Evolutionary conservation across 495 filamentous ascomycete species (phyloP), one percentile per base, ranked within the genome.

Genomic region (Talaromyces wortmannii): DNA sequence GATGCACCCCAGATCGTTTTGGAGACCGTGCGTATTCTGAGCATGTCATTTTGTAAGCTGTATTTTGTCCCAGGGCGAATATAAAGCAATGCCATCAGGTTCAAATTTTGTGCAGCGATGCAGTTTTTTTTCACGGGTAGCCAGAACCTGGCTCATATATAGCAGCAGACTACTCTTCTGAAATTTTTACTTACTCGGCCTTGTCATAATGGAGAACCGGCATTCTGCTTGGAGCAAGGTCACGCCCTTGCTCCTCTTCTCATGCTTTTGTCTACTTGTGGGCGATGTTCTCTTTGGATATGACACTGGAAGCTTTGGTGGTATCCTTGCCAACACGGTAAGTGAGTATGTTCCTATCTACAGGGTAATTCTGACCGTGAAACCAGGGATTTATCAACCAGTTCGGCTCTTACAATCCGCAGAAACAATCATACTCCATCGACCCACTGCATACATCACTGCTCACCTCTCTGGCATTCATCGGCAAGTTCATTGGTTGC

Each of bases 401-500:
- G 17, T 47, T 47, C 23, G 45, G 45, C 15, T 10, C 7, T 16
- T 47, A 47, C 23, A 10, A 47, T 16, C 13, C 13, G n/a, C 15
- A 47, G 23, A 47, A 3, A 10, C 15, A 47, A 16, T 11, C 45
- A 10, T 57, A 57, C 30, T 4, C 48, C 29, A 44, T 57, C 6
- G 55, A 57, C 40, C 52, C 55, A 7, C 12, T 46, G 5, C 55
- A 31, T 36, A 57, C 42, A n/a, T 44, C 2, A n/a, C 45, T 47
- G 15, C 13, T 57, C 16, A 31, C n/a, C 11, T 57, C 55, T 7
- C 48, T 57, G 4, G 40, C 56, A 13, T 58, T 55, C 31, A 50
- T 58, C 16, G 56, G 56, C 12, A 58, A 58, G 31, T 55, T 49
- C n/a, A 12, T 55, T 2, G 56, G 56, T 3, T 50, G 45, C 23